Conservation (phyloP, 2,329 filamentous ascomycete species). For the Aspergillus costaricaensis region DNA sequence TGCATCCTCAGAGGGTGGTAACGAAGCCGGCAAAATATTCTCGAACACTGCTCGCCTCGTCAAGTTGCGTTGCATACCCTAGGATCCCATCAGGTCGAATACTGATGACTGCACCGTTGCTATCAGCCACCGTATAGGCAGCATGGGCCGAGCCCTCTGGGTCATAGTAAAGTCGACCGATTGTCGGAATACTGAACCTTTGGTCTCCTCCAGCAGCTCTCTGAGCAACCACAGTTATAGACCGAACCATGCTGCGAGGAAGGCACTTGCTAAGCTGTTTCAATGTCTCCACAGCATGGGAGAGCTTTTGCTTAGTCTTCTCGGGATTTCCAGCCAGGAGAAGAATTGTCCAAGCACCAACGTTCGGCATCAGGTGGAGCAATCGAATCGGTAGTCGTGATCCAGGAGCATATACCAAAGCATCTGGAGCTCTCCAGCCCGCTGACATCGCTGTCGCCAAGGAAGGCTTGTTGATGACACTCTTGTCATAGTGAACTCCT, state of each 20-base stretch:
- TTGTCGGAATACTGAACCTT: background rate
- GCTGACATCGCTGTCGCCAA: slow-evolving; percentile 3
- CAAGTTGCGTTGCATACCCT: background rate
- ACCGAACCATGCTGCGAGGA: slow-evolving; percentile 1
- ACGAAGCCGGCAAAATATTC: background rate
- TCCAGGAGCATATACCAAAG: slow-evolving; percentile 7
- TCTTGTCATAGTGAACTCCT: slow-evolving; percentile 27
- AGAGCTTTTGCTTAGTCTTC: background rate
- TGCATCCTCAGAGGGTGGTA: background rate
- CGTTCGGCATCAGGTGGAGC: slow-evolving; percentile 1
- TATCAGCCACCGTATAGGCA: slow-evolving; percentile 6
- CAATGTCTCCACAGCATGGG: background rate
- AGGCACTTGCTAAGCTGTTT: background rate
- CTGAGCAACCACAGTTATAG: slow-evolving; percentile 5
- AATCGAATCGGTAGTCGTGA: slow-evolving; percentile 3
- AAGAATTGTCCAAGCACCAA: slow-evolving; percentile 4
- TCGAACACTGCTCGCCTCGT: background rate
- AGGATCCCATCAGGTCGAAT: slow-evolving; percentile 11
- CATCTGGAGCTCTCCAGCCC: slow-evolving; percentile 11
- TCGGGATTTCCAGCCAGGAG: slow-evolving; percentile 7
- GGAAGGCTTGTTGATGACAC: slow-evolving; percentile 12
- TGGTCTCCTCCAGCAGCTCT: slow-evolving; percentile 1
- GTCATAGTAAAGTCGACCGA: slow-evolving; percentile 12
- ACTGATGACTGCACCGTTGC: slow-evolving; percentile 2
- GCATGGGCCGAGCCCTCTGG: slow-evolving; percentile 10